phyloP scores from a whole-genome alignment of 2,329 filamentous ascomycete genomes.

The Sporothrix brasiliensis region DNA sequence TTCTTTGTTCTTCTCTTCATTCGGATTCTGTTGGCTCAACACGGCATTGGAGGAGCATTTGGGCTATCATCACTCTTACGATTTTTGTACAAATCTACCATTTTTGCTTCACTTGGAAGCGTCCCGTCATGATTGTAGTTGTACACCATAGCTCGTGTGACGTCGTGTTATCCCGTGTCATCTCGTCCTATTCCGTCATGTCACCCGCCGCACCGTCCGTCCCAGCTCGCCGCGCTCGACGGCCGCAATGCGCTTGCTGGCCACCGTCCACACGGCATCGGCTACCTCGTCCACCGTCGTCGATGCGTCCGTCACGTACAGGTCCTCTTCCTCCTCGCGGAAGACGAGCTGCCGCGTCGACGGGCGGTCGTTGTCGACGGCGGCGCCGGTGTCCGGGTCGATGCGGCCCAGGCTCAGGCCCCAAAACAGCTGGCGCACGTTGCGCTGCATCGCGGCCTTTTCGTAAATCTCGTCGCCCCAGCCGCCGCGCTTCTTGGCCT shows the following conservation, averaged over 20 bases:
- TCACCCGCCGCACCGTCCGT: slow-evolving; percentile 50
- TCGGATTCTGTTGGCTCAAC: slow-evolving; percentile 37
- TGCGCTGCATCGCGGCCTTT: slow-evolving; percentile 75
- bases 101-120: background rate
- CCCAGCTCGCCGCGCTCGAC: slow-evolving; percentile 57
- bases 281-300: slow-evolving; percentile 59
- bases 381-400: background rate
- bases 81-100: background rate
- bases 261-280: slow-evolving; percentile 58
- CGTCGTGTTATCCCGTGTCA: no score
- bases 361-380: background rate
- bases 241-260: slow-evolving; percentile 50
- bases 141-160: no score
- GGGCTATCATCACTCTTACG: slow-evolving; percentile 11
- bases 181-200: slow-evolving; percentile 37
- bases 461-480: slow-evolving; percentile 92
- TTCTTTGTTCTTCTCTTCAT: slow-evolving; percentile 20
- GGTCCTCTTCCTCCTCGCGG: slow-evolving; percentile 56
- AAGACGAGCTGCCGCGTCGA: slow-evolving; percentile 43
- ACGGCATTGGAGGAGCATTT: slow-evolving; percentile 32
- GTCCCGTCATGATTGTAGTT: no score
- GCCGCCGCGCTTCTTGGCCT: slow-evolving; percentile 75
- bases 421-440: slow-evolving; percentile 75
- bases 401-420: slow-evolving; percentile 52
- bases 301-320: slow-evolving; percentile 59